Evolutionary conservation across 495 filamentous ascomycete species (phyloP).

Genomic region (Penicillium steckii): DNA sequence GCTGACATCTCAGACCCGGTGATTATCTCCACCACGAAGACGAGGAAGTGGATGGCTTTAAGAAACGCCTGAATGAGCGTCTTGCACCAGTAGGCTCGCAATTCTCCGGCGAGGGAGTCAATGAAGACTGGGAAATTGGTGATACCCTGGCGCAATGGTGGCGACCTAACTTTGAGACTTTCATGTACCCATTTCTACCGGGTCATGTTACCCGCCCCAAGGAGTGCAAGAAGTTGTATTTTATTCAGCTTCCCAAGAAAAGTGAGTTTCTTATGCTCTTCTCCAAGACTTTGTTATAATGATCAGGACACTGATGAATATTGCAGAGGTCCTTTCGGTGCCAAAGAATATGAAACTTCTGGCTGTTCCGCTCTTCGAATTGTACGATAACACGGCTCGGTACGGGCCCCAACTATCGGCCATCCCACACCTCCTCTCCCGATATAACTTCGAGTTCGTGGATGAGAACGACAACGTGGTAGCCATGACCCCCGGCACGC

Average conservation of each 20-base stretch:
- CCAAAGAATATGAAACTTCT: constrained; percentile 99
- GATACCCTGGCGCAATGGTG: constrained; percentile 98
- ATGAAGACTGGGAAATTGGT: constrained; percentile 87
- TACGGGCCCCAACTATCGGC: constrained; percentile 96
- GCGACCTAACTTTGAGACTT: constrained; percentile 98
- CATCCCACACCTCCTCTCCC: constrained; percentile 87
- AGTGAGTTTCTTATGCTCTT: too few species aligned
- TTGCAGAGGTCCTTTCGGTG: constrained; percentile 86
- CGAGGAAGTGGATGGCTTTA: constrained; percentile 91
- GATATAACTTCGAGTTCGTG: constrained; percentile 98
- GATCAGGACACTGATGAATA: not conserved
- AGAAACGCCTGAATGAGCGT: constrained; percentile 84
- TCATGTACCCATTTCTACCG: constrained; percentile 98
- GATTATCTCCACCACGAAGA: constrained; percentile 91
- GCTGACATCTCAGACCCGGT: too few species aligned
- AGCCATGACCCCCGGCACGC: constrained; percentile 75
- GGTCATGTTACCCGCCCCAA: constrained; percentile 94
- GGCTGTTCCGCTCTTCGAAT: constrained; percentile 92
- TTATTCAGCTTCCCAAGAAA: constrained; percentile 87
- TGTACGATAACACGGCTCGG: constrained; percentile 93
- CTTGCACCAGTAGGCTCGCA: constrained; percentile 87
- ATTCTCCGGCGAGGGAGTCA: constrained; percentile 82
- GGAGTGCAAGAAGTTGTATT: constrained; percentile 99
- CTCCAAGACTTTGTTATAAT: too few species aligned
- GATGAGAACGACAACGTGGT: constrained; percentile 89